Base-by-base conservation (phyloP, 1,284 basidiomycete genomes). In the Trametes pubescens region DNA sequence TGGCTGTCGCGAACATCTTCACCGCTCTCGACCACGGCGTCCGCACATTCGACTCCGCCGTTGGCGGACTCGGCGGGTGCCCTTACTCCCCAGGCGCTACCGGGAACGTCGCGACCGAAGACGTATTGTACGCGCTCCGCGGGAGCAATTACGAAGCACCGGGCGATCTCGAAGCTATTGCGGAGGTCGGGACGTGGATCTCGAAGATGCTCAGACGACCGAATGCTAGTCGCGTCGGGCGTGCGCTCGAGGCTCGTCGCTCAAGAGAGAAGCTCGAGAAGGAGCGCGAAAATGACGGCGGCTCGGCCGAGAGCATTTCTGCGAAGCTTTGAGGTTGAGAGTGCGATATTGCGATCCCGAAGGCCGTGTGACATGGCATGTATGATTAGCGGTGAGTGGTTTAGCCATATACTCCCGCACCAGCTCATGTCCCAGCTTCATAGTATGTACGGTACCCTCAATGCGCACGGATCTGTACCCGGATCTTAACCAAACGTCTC, bases 41-140 rank as follows among this genome's bases (percentile, higher is more conserved):
- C 29, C 83, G 90, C 51, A 87, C 88, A 21, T 82, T 91, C 56
- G 88, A 93, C 73, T 80, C 89, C 7, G 91, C 92, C 1, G 87
- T 98, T 6, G 94, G 90, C 5, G 95, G 96, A 0, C 85, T 98
- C 0, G 96, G 96, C 2, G 95, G 96, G 14, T 98, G 96, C 73
- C 96, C 96, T 1, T 99, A 96, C 78, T 95, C 95, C 0, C 96
- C 96, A 0, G 96, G 96, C 1, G 95, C 95, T 5, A 96, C 93
- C 0, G 95, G 95, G n/a, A 96, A 96, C 71, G 92, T 96, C 29
- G 90, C 93, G 0, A 96, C 94, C 0, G 95, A 97, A 73, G 94
- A 96, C 70, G 88, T 97, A 0, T 82, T 98, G 3, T 95, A 97
- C 70, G 92, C 93, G 0, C 82, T 98, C 6, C 86, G 89, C 53